phyloP scores from a whole-genome alignment of 305 asterid species.

The Petunia hybrid region DNA sequence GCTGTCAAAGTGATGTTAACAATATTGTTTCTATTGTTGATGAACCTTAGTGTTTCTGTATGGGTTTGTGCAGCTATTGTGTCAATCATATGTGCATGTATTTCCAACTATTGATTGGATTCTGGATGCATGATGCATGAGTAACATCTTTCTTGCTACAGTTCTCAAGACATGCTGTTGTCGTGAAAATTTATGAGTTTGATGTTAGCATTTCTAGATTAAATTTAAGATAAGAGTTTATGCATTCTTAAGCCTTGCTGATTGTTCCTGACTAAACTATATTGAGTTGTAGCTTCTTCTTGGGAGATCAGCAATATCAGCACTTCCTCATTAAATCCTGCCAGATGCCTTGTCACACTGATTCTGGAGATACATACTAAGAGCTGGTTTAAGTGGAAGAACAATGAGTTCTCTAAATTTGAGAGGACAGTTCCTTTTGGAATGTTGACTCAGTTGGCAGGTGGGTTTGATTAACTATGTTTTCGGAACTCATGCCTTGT shows the following conservation, averaged over 20 bases:
- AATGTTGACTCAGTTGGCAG: conserved; percentile 95
- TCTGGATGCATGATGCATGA: background rate
- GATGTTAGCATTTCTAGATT: conserved; percentile 11
- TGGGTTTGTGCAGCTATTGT: background rate
- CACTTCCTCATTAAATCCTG: conserved; percentile 52
- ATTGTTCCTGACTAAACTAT: conserved; percentile 40
- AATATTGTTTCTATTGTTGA: background rate
- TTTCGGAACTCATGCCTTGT: conserved; percentile 25
- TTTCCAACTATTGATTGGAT: background rate
- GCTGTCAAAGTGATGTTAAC: conserved; percentile 18
- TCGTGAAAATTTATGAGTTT: background rate
- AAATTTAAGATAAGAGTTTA: background rate
- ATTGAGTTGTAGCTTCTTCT: conserved; percentile 74
- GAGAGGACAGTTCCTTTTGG: conserved; percentile 93
- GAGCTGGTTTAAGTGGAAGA: conserved; percentile 93
- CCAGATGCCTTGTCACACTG: conserved; percentile 82
- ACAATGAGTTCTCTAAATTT: conserved; percentile 63
- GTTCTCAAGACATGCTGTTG: conserved; percentile 2
- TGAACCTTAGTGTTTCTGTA: conserved; percentile 20
- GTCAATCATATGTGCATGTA: background rate
- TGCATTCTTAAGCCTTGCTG: conserved; percentile 1
- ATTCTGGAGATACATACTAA: conserved; percentile 83
- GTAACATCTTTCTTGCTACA: conserved; percentile 11
- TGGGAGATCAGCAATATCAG: conserved; percentile 91
- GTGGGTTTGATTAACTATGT: conserved; percentile 54